Base-by-base conservation (phyloP, 2,329 filamentous ascomycete genomes). In the Macrophomina tecta region DNA sequence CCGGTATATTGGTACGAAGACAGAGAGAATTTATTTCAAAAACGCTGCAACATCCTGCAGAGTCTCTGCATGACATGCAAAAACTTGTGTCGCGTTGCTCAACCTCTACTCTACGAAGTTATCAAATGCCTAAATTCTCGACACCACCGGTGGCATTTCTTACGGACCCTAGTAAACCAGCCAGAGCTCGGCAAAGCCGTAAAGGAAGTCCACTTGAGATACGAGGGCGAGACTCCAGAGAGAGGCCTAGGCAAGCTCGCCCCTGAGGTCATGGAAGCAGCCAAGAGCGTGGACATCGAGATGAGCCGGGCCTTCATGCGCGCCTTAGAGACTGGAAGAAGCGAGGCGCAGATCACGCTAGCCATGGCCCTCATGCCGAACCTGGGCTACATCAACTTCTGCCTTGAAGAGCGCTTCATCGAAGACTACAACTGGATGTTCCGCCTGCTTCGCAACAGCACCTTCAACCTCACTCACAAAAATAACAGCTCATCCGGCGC, bases 341-440 rank as follows among this genome's bases (percentile, higher is more conserved):
- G 56, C 40, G 56, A 61, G 14, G 56, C 56, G 14, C 28, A 61
- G 42, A 48, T 61, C 8, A 28, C 56, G 4, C 56, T 61, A 8
- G 56, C 56, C 8, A 9, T 61, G 30, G 48, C 23, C 28, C 9
- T 34, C 7, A 61, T 61, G 56, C 56, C 56, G 3, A 61, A 61
- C 9, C 16, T 61, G 42, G 48, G 7, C 28, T 61, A 61, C 40
- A n/a, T 61, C 40, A 61, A 61, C 30, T 6, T 61, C 40, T 61
- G 56, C 16, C 40, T 61, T 7, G 56, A 61, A n/a, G 56, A 61
- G 30, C 46, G 18, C 28, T 61, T 42, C 9, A 28, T 61, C 16
- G 56, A 61, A 16, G 40, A 61, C 56, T 61, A 61, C 42, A 61
- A 61, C 56, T 46, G 28, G 40, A 48, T 48, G 23, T 61, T 61